Evolutionary conservation across 2,329 filamentous ascomycete genomes (phyloP).

Genomic region (Epichloe gansuensis): DNA sequence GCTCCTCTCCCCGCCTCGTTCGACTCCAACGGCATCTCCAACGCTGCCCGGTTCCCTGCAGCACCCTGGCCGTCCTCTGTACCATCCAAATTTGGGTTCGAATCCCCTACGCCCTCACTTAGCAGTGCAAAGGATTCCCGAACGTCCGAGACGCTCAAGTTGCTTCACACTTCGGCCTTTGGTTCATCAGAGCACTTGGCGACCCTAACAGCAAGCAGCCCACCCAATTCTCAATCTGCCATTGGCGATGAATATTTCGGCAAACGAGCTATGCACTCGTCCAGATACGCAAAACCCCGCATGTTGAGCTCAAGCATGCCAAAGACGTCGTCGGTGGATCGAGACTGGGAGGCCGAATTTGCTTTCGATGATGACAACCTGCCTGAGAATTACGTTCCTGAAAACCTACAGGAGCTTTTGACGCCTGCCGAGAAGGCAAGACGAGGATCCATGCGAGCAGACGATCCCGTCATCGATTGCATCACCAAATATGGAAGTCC

Average conservation of each 20-base stretch:
- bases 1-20: constrained; percentile 89
- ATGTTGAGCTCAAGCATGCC: constrained; percentile 56
- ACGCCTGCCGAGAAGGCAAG: constrained; percentile 56
- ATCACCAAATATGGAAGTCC: constrained; percentile 49
- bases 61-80: constrained; percentile 87
- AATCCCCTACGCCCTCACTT: constrained; percentile 68
- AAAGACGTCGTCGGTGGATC: constrained; percentile 48
- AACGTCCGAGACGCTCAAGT: constrained; percentile 51
- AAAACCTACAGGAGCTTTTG: constrained; percentile 50
- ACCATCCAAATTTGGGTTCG: constrained; percentile 79
- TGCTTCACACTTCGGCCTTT: constrained; percentile 54
- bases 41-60: constrained; percentile 64
- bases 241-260: constrained; percentile 49
- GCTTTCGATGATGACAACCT: constrained; percentile 58
- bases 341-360: constrained; percentile 55
- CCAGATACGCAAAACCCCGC: constrained; percentile 54
- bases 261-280: constrained; percentile 58
- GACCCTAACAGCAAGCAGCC: constrained; percentile 32
- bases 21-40: constrained; percentile 89
- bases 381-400: constrained; percentile 54
- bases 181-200: constrained; percentile 53
- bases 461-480: constrained; percentile 35
- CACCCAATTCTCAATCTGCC: constrained; percentile 39
- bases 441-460: constrained; percentile 41
- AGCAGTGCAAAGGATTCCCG: constrained; percentile 46